Conservation (phyloP, 2,329 filamentous ascomycete species). For the Stagonosporopsis cucurbitacearum region DNA sequence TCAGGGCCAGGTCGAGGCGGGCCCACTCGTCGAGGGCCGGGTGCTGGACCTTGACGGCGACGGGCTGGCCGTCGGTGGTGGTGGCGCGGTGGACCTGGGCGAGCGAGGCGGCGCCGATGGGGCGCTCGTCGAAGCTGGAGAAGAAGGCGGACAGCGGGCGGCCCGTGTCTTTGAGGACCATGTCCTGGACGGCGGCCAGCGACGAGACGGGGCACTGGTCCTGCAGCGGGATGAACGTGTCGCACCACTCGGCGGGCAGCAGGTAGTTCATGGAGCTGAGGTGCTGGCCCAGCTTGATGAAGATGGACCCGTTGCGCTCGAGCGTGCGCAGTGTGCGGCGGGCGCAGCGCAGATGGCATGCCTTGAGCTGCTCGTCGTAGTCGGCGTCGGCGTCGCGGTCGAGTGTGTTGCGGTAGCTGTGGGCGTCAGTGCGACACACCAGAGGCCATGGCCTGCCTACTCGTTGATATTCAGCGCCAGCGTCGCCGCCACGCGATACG, state of each 20-base stretch:
- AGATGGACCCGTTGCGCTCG: slow-evolving; percentile 97
- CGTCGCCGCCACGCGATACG: slow-evolving; percentile 76
- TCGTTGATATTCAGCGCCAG: slow-evolving; percentile 87
- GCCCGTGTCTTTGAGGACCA: slow-evolving; percentile 87
- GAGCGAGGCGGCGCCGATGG: slow-evolving; percentile 90
- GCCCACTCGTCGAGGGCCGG: slow-evolving; percentile 89
- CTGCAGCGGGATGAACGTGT: slow-evolving; percentile 93
- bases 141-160: slow-evolving; percentile 81
- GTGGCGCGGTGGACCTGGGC: slow-evolving; percentile 93
- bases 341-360: slow-evolving; percentile 92
- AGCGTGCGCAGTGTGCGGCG: slow-evolving; percentile 83
- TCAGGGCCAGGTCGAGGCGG: slow-evolving; percentile 83
- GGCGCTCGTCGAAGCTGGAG: slow-evolving; percentile 77
- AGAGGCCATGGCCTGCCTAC: slow-evolving; percentile 64
- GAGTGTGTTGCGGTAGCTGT: slow-evolving; percentile 85
- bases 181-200: slow-evolving; percentile 80
- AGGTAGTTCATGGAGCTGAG: slow-evolving; percentile 96
- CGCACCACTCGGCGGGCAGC: slow-evolving; percentile 88
- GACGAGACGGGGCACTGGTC: slow-evolving; percentile 95
- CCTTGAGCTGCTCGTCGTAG: slow-evolving; percentile 71
- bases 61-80: slow-evolving; percentile 80
- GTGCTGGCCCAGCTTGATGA: slow-evolving; percentile 97
- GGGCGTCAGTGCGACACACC: slow-evolving; percentile 6
- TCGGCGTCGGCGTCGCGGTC: slow-evolving; percentile 72
- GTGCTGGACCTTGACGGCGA: slow-evolving; percentile 97